Base-by-base conservation (phyloP, 129 eudicot genomes). In the Lonicera japonica region DNA sequence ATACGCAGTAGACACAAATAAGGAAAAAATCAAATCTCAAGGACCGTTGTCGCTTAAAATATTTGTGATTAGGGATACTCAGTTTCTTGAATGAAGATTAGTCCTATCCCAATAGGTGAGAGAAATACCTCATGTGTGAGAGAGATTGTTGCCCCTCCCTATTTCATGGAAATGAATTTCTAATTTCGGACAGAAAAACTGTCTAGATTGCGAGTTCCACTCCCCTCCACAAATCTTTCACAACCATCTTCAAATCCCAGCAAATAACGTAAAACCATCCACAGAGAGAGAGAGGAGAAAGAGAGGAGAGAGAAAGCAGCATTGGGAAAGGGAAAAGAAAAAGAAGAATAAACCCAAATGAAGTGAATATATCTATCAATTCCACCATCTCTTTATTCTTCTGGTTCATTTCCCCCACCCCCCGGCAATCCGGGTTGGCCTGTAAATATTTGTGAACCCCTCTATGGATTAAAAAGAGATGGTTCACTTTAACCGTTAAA, bases 351-450 rank as follows among this genome's bases (percentile, higher is more conserved):
- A 29, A 1, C 36, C 36, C 36, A 2, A 29, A 29, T 29, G 6
- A 6, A 29, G 36, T 29, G 36, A 23, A 46, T 16, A 22, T 45
- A 48, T 25, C 58, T 45, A 48, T 25, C 58, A 63, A 50, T 24
- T 6, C 21, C 39, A 17, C 50, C 29, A 14, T 65, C 60, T 48
- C 57, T 64, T n/a, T 36, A 34, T 29, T 19, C n/a, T 17, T 20
- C 23, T 53, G 56, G 46, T 38, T 22, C 46, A 61, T 43, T 60
- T 39, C n/a, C 60, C 74, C 36, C 36, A 29, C 25, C 21, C n/a
- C 65, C 75, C 36, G 48, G 75, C 56, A 15, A 45, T 64, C 69
- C 69, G 58, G 58, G 68, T 70, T 55, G 55, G 56, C 64, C 75
- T 25, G 29, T 40, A 38, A 53, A 18, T 20, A 5, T 34, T 34